Evolutionary conservation across 495 filamentous ascomycete species (phyloP).

Genomic region (Penicillium crystallinum): DNA sequence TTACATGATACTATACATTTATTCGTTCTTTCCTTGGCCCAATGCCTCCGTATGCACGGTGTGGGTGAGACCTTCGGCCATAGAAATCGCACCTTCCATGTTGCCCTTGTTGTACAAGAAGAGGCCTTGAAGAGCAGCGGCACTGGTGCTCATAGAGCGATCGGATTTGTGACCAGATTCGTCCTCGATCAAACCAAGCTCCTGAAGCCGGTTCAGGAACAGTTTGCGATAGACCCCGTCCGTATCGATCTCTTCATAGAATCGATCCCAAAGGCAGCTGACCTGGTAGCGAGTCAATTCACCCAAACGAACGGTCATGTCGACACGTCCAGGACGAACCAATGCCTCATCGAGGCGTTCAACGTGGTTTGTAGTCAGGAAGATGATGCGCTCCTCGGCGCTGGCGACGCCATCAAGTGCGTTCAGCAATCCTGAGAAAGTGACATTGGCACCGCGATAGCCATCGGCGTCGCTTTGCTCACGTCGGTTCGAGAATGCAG

Average conservation of each 20-base stretch:
- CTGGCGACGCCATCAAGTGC: constrained; percentile 94
- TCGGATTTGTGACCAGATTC: constrained; percentile 39
- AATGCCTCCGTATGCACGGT: constrained; percentile 30
- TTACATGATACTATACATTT: constrained; percentile 30
- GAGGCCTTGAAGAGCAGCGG: constrained; percentile 85
- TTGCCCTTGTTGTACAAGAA: constrained; percentile 92
- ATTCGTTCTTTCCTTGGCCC: constrained; percentile 13
- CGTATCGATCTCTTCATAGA: constrained; percentile 77
- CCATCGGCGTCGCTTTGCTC: constrained; percentile 71
- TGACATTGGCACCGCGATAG: constrained; percentile 85
- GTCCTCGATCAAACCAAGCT: constrained; percentile 50
- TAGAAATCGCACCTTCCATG: constrained; percentile 78
- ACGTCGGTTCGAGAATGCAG: constrained; percentile 78
- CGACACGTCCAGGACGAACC: constrained; percentile 85
- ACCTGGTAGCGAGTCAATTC: constrained; percentile 84
- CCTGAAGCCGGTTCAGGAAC: constrained; percentile 47
- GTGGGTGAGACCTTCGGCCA: constrained; percentile 59
- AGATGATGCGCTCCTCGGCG: constrained; percentile 86
- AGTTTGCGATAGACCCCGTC: constrained; percentile 45
- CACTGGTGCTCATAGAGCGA: constrained; percentile 56
- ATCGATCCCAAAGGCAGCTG: constrained; percentile 84
- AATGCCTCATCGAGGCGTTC: constrained; percentile 84
- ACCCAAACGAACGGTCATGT: constrained; percentile 87
- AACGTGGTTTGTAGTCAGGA: constrained; percentile 93
- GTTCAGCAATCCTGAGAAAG: constrained; percentile 90